Evolutionary conservation across 2,329 filamentous ascomycete genomes (phyloP), one percentile per base, ranked within the genome.

Genomic region (Arthrobotrys sinensis): DNA sequence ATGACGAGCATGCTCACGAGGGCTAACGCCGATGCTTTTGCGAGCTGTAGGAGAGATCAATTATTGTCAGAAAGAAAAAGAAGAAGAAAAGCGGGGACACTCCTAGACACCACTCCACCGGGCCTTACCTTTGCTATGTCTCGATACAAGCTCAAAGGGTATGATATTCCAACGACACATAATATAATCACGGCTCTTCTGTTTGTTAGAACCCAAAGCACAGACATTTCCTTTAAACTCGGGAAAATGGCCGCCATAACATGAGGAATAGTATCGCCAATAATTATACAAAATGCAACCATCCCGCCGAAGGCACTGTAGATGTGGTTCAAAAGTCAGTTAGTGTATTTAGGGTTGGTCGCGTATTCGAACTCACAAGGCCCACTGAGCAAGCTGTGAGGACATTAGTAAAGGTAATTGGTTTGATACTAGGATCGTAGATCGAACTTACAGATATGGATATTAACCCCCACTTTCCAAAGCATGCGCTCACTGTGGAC

Each of bases 211-310:
- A 97, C 87, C 84, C 93, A 93, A 16, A 98, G 84, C 21, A 97
- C 92, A 0, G 93, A 90, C 83, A 92, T 90, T 34, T 90, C 87
- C 45, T 86, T 85, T 76, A 98, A 83, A 1, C 89, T 89, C 0
- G 96, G 94, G 86, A 95, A 97, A 4, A 97, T 85, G 3, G 94
- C 93, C 57, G 88, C 86, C 82, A 98, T 84, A 57, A 99, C 96
- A 84, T 94, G 93, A 2, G 96, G 96, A 83, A 99, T 97, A 0
- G 93, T 94, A 84, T 99, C 96, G 76, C 96, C 96, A 8, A 99
- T 92, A 82, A 99, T 97, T 82, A 99, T 94, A 81, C 94, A 96
- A 84, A 98, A 99, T 12, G 96, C 96, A 70, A 99, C 90, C 96
- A 99, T 99, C 80, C 96, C 96, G 71, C 96, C 96, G 86, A 98